phyloP scores from a whole-genome alignment of 148 eudicot species.

The Agrostemma githago region DNA sequence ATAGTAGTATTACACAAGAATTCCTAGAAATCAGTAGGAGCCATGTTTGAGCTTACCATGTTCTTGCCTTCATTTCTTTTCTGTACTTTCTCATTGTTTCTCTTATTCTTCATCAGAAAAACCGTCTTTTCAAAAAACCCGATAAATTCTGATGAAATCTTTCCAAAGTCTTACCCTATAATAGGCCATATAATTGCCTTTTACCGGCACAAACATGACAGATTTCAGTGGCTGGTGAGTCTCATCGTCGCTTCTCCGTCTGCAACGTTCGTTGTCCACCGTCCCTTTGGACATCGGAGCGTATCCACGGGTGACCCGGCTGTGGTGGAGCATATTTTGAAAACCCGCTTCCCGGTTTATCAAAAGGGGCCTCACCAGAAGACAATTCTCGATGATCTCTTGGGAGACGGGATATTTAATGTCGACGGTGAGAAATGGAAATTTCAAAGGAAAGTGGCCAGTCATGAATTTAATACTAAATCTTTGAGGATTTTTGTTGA shows the following conservation, averaged over 20 bases:
- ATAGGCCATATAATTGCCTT: conserved; percentile 24
- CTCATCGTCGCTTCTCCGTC: conserved; percentile 23
- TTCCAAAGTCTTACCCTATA: conserved; percentile 26
- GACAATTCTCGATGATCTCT: conserved; percentile 23
- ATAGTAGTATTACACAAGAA: neutral
- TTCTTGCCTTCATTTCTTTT: neutral
- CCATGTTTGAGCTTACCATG: conserved; percentile 8
- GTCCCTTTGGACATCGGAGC: conserved; percentile 10
- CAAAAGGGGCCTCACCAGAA: conserved; percentile 29
- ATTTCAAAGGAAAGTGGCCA: conserved; percentile 41
- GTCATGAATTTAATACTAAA: conserved; percentile 44
- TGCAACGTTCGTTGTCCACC: conserved; percentile 15
- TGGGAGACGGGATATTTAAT: conserved; percentile 47
- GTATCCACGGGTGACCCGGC: conserved; percentile 15
- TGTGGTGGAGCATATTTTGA: conserved; percentile 25
- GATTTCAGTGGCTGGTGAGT: conserved; percentile 20
- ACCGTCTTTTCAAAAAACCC: neutral
- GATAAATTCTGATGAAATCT: neutral
- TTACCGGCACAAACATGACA: conserved; percentile 14
- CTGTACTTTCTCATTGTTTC: neutral
- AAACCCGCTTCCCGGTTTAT: conserved; percentile 22
- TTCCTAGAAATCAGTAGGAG: neutral
- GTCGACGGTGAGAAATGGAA: conserved; percentile 47
- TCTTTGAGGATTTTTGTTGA: conserved; percentile 41
- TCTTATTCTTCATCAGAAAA: neutral